Conservation (phyloP, 73 alveolate genomes). For the Symbiodinium pilosum region DNA sequence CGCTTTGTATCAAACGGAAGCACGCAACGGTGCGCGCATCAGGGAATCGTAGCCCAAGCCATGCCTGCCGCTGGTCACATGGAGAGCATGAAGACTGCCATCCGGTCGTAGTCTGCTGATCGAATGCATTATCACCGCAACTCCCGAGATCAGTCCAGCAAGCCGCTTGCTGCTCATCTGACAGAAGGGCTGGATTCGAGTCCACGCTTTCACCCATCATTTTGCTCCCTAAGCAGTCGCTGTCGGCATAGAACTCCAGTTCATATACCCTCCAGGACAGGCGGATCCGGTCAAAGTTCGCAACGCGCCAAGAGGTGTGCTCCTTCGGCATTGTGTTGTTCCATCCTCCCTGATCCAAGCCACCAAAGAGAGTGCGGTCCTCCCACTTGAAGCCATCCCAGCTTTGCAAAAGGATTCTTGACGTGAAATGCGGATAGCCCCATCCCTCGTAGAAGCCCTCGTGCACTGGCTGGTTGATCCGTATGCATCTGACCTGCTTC, state of each 20-base stretch:
- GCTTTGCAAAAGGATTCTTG: slow-evolving; percentile 45
- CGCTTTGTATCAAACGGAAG: slow-evolving; percentile 62
- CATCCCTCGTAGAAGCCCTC: slow-evolving; percentile 72
- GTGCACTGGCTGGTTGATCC: slow-evolving; percentile 87
- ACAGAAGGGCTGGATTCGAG: slow-evolving; percentile 67
- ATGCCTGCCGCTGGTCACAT: slow-evolving; percentile 75
- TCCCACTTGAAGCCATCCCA: slow-evolving; percentile 94
- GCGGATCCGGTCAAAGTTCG: slow-evolving; percentile 75
- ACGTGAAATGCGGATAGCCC: slow-evolving; percentile 73
- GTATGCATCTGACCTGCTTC: slow-evolving; percentile 80
- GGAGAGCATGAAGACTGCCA: slow-evolving; percentile 72
- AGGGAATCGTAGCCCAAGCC: slow-evolving; percentile 58
- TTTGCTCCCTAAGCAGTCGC: slow-evolving; percentile 16
- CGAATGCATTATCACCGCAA: slow-evolving; percentile 64
- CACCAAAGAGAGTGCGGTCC: slow-evolving; percentile 58
- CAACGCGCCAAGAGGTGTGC: slow-evolving; percentile 52
- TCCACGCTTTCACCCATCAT: slow-evolving; percentile 48
- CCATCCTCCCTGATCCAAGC: slow-evolving; percentile 86
- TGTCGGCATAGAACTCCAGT: slow-evolving; percentile 6
- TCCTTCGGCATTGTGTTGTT: slow-evolving; percentile 71
- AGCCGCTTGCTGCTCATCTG: slow-evolving; percentile 38
- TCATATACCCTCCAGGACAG: slow-evolving; percentile 74
- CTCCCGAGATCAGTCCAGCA: slow-evolving; percentile 93
- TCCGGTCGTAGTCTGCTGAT: slow-evolving; percentile 28
- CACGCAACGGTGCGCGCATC: slow-evolving; percentile 13